Conservation (phyloP, 176 grass and related monocot genomes). For the Cenchrus fungigraminus region DNA sequence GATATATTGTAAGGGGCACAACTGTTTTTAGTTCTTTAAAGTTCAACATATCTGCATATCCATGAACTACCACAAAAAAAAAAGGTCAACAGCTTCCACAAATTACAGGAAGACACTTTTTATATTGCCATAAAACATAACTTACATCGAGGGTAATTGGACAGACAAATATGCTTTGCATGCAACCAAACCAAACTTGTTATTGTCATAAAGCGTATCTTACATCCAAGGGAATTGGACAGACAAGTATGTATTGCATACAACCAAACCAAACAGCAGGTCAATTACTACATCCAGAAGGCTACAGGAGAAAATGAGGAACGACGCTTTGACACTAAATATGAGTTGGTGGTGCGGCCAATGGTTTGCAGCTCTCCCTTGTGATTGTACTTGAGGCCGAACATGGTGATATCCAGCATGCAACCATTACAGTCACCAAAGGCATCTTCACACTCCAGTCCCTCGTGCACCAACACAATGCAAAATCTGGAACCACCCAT, state of each 20-base stretch:
- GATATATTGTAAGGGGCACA: too few relatives aligned
- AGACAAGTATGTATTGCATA: not conserved
- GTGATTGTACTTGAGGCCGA: not conserved
- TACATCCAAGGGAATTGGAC: not conserved
- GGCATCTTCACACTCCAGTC: not conserved
- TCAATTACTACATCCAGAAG: not conserved
- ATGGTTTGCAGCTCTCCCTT: not conserved
- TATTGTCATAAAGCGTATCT: not conserved
- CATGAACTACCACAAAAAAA: too few relatives aligned
- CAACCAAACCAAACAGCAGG: not conserved
- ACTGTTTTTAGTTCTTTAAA: too few relatives aligned
- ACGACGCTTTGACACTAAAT: not conserved
- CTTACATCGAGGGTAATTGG: too few relatives aligned
- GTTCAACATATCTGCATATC: too few relatives aligned
- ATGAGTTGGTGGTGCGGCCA: not conserved
- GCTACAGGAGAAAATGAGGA: not conserved
- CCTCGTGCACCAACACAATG: not conserved
- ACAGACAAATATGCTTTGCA: too few relatives aligned
- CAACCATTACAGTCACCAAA: constrained; percentile 6
- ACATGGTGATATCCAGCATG: not conserved
- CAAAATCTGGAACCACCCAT: constrained; percentile 4
- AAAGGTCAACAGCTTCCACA: not conserved
- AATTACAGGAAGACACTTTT: not conserved
- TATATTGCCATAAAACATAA: too few relatives aligned
- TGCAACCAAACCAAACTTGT: too few relatives aligned